A percentile compares a stretch with the other conserved stretches of the same genome.
phyloP scores from a whole-genome alignment of 2,329 filamentous ascomycete species.

The Fusarium verrucosum region DNA sequence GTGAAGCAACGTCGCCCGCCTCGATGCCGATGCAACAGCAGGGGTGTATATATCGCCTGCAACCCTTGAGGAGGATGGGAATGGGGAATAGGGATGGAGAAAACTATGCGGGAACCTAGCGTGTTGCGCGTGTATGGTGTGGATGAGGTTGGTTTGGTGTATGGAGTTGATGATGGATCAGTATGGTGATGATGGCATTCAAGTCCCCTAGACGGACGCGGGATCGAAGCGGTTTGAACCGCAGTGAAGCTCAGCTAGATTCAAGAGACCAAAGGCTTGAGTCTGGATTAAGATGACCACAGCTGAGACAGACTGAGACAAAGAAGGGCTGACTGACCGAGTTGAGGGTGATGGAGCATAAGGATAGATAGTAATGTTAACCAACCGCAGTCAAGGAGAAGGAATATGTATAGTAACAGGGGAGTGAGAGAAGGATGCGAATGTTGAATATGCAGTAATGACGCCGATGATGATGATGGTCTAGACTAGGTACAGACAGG shows the following conservation, averaged over 20 bases:
- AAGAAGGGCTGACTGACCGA: not conserved
- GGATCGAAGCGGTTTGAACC: not conserved
- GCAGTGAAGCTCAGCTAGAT: constrained; percentile 1
- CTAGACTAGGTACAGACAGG: constrained; percentile 1
- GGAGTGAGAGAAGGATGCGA: not conserved
- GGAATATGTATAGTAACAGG: constrained; percentile 1
- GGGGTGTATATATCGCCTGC: constrained; percentile 23
- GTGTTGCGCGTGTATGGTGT: not conserved
- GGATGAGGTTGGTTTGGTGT: not conserved
- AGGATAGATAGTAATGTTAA: not conserved
- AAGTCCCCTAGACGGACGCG: constrained; percentile 10
- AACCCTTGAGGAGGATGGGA: constrained; percentile 1
- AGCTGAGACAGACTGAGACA: constrained; percentile 32
- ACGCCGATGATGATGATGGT: constrained; percentile 23
- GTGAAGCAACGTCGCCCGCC: constrained; percentile 11
- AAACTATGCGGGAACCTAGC: constrained; percentile 22
- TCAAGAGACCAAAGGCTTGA: not conserved
- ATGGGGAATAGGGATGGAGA: not conserved
- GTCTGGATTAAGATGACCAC: not conserved
- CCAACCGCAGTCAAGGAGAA: not conserved
- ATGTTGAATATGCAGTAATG: constrained; percentile 1
- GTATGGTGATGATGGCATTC: constrained; percentile 32
- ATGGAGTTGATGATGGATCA: constrained; percentile 20
- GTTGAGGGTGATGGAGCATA: not conserved
- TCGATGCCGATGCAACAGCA: constrained; percentile 9